These are phyloP conservation scores for Scytalidium sp. DNA, from an alignment of 2,329 filamentous ascomycete genomes.

Conservation along the genomic window DNA sequence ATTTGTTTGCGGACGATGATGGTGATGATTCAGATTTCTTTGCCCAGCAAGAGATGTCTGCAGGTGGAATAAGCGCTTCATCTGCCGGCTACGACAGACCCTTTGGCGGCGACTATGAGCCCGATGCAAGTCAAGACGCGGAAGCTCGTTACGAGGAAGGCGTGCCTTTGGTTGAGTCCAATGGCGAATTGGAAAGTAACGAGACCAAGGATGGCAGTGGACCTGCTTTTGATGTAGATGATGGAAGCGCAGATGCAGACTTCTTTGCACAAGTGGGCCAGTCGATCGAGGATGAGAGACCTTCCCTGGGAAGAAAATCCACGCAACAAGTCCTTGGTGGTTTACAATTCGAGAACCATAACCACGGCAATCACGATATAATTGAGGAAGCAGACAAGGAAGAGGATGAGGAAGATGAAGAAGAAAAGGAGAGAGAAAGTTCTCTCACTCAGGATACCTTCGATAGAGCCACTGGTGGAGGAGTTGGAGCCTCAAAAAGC, in stretches of 20 bases:
- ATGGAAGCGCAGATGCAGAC: conserved; percentile 43
- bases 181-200: conserved; percentile 18
- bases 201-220: conserved; percentile 19
- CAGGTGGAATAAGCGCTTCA: conserved; percentile 1
- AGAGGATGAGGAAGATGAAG: conserved; percentile 6
- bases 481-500: conserved; percentile 21
- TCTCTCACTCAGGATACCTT: conserved; percentile 11
- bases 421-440: too few species aligned
- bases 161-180: conserved; percentile 55
- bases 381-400: conserved; percentile 11
- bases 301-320: conserved; percentile 61
- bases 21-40: conserved; percentile 45
- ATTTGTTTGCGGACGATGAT: conserved; percentile 31
- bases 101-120: conserved; percentile 19
- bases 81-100: conserved; percentile 14
- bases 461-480: conserved; percentile 18
- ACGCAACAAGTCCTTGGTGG: conserved; percentile 63
- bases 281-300: conserved; percentile 21
- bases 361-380: conserved; percentile 13
- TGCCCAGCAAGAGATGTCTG: conserved; percentile 30
- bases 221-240: conserved; percentile 33
- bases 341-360: conserved; percentile 34
- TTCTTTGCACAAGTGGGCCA: conserved; percentile 52
- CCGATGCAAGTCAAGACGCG: conserved; percentile 43
- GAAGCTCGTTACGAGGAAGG: conserved; percentile 66